Percentiles rank a stretch among this genome's conserved stretches.
These are phyloP conservation scores for Aspergillus brasiliensis DNA, from an alignment of 2,329 filamentous ascomycete species.

Conservation along the genomic window DNA sequence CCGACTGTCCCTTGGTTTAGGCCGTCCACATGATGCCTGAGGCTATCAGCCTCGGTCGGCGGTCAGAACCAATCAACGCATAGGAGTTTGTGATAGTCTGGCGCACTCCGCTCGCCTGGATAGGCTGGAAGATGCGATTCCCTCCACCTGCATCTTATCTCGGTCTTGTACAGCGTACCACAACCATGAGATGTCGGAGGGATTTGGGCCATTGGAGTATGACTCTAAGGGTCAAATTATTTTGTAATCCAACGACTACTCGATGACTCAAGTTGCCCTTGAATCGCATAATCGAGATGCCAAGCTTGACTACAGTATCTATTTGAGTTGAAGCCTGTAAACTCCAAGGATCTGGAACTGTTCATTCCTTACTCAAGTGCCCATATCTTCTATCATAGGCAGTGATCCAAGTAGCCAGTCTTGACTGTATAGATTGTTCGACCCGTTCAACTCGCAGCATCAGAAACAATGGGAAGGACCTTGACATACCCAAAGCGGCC, in stretches of 20 bases:
- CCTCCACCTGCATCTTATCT: slow-evolving; percentile 10
- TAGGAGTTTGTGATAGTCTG: slow-evolving; percentile 15
- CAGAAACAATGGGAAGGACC: slow-evolving; percentile 43
- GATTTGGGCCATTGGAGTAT: background rate
- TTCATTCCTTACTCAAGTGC: background rate
- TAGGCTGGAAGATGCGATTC: slow-evolving; percentile 12
- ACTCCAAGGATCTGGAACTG: too few relatives aligned
- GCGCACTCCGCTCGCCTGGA: slow-evolving; percentile 16
- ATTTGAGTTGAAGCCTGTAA: background rate
- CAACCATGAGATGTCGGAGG: background rate
- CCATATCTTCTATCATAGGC: background rate
- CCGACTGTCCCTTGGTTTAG: slow-evolving; percentile 4
- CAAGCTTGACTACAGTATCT: background rate
- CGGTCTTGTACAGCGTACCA: slow-evolving; percentile 4
- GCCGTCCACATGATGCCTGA: slow-evolving; percentile 12
- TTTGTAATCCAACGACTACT: background rate
- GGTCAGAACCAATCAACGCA: slow-evolving; percentile 31
- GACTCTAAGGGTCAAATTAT: background rate
- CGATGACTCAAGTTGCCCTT: background rate
- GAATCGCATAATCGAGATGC: background rate
- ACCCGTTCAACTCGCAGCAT: background rate
- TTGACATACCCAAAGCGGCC: slow-evolving; percentile 63
- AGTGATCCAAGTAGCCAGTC: background rate
- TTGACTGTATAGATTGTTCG: background rate
- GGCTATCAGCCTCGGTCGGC: slow-evolving; percentile 21